Percentiles rank a stretch among this genome's conserved stretches.
These are phyloP conservation scores for Papiliotrema laurentii DNA, from an alignment of 1,284 basidiomycete genomes.

Conservation along the genomic window DNA sequence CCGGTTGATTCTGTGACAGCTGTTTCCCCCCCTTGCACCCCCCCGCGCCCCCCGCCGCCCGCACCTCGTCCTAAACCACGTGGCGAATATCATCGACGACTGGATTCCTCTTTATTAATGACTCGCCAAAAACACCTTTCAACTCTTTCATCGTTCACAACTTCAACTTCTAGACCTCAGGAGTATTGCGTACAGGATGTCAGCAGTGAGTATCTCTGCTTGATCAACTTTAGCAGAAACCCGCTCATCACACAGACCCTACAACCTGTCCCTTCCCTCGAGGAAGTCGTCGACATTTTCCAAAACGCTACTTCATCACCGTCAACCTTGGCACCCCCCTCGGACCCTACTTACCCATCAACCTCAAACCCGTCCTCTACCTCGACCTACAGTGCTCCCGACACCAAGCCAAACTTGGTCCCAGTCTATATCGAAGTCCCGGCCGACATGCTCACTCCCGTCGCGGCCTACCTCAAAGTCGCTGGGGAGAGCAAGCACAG, in stretches of 20 bases:
- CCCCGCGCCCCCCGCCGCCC: too few species aligned
- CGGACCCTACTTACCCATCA: conserved; percentile 23
- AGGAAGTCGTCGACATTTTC: conserved; percentile 35
- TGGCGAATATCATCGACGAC: too few species aligned
- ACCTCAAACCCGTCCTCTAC: conserved; percentile 17
- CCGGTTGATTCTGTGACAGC: too few species aligned
- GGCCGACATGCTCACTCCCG: conserved; percentile 94
- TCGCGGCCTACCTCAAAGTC: conserved; percentile 91
- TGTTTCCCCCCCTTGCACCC: too few species aligned
- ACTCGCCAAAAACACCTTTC: too few species aligned
- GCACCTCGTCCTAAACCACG: too few species aligned
- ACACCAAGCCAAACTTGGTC: conserved; percentile 48
- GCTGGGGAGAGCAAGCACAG: conserved; percentile 88
- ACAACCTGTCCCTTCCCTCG: conserved; percentile 30
- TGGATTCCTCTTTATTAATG: too few species aligned
- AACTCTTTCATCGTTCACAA: too few species aligned
- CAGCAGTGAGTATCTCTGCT: not conserved
- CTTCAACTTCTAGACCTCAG: too few species aligned
- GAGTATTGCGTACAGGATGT: too few species aligned
- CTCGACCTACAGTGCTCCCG: conserved; percentile 4
- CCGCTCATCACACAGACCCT: conserved; percentile 8
- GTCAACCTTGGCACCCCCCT: conserved; percentile 30
- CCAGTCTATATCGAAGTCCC: conserved; percentile 90
- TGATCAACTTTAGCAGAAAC: not conserved
- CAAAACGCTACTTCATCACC: conserved; percentile 25